These are phyloP conservation scores for Colletotrichum sublineola DNA, from an alignment of 2,329 filamentous ascomycete genomes.

Conservation along the genomic window DNA sequence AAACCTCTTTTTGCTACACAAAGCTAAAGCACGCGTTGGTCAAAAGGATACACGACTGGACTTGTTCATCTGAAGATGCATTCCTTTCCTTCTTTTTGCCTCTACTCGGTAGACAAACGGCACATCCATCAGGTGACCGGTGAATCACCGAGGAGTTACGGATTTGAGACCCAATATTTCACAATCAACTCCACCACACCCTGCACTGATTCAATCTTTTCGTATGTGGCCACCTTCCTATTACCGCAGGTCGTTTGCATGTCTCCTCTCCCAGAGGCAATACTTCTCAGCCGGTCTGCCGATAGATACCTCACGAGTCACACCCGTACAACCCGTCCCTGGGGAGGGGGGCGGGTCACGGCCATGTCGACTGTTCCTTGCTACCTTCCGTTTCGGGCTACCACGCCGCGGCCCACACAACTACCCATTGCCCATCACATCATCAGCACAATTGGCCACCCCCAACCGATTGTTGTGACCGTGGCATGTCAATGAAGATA, in stretches of 20 bases:
- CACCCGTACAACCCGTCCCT: background rate
- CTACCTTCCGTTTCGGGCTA: constrained; percentile 39
- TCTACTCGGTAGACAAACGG: too few species aligned
- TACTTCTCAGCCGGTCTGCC: constrained; percentile 30
- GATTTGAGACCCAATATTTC: background rate
- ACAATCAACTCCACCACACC: background rate
- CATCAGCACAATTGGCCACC: constrained; percentile 8
- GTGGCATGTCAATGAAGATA: background rate
- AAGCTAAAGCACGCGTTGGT: background rate
- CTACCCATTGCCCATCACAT: background rate
- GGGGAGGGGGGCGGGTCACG: background rate
- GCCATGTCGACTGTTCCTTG: background rate
- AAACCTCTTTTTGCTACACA: background rate
- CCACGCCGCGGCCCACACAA: constrained; percentile 29
- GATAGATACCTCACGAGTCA: background rate
- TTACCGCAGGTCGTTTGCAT: constrained; percentile 31
- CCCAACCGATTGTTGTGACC: background rate
- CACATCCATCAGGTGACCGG: background rate
- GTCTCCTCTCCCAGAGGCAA: constrained; percentile 19
- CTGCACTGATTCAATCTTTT: background rate
- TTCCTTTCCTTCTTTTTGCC: background rate
- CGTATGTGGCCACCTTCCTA: constrained; percentile 21
- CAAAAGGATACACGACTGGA: background rate
- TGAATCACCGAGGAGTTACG: background rate
- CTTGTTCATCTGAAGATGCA: background rate